Conservation (phyloP, 805 yeast species). For the Hanseniaspora meyeri region DNA sequence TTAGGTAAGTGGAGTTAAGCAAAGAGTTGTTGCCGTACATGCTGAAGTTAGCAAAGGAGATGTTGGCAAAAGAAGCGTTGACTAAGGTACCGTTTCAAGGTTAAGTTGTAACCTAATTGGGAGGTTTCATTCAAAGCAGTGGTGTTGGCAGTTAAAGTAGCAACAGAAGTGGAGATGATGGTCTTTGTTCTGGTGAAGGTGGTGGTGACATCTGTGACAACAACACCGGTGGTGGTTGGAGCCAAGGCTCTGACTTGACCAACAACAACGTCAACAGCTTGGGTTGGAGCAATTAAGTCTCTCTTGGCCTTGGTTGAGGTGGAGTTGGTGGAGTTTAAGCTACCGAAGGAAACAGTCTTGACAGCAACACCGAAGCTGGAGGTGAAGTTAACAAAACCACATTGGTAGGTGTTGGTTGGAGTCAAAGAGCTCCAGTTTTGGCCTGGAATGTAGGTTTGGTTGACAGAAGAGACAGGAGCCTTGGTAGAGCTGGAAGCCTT, state of each 20-base stretch:
- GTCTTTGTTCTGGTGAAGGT: constrained; percentile 24
- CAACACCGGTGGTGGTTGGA: constrained; percentile 18
- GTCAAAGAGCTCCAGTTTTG: constrained; percentile 24
- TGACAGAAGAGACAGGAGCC: constrained; percentile 30
- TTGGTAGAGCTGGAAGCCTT: not conserved
- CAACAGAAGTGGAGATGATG: constrained; percentile 19
- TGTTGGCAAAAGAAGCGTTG: constrained; percentile 35
- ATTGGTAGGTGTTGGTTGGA: constrained; percentile 30
- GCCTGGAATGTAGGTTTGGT: constrained; percentile 48
- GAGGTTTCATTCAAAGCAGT: constrained; percentile 21
- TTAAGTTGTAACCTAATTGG: constrained; percentile 20
- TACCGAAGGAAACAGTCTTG: constrained; percentile 11
- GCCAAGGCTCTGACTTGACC: constrained; percentile 18
- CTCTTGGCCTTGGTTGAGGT: constrained; percentile 17
- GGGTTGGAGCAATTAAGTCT: constrained; percentile 22
- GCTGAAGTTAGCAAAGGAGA: constrained; percentile 19
- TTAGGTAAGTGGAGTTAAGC: constrained; percentile 15
- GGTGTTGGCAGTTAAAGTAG: constrained; percentile 22
- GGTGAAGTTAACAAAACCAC: constrained; percentile 27
- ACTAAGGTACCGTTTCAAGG: constrained; percentile 34
- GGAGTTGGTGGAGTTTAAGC: constrained; percentile 17
- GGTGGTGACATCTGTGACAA: constrained; percentile 24
- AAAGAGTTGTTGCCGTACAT: constrained; percentile 23
- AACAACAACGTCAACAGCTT: constrained; percentile 17
- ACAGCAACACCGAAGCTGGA: constrained; percentile 37